phyloP scores from a whole-genome alignment of 2,329 filamentous ascomycete genomes.

The Pezicula carpinea region DNA sequence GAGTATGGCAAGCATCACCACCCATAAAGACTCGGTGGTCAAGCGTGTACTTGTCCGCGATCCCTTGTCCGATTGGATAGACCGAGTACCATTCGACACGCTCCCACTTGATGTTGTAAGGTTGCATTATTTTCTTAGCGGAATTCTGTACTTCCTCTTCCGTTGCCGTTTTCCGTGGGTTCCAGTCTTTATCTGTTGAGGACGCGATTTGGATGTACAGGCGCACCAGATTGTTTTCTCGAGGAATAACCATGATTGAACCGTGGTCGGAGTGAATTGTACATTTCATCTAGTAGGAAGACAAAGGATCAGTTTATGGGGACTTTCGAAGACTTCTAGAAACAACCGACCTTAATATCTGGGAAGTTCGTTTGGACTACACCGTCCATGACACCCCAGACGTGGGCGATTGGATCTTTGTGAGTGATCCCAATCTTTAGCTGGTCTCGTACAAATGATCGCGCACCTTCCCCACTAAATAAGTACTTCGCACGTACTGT shows the following conservation, averaged over 20 bases:
- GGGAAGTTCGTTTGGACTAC: conserved; percentile 71
- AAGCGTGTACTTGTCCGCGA: conserved; percentile 62
- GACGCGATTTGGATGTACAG: conserved; percentile 66
- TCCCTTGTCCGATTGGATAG: conserved; percentile 72
- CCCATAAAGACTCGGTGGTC: conserved; percentile 69
- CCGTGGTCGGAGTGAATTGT: conserved; percentile 71
- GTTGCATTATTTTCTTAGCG: conserved; percentile 60
- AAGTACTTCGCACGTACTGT: conserved; percentile 65
- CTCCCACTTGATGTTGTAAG: conserved; percentile 65
- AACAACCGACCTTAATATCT: conserved; percentile 66
- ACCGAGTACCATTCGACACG: conserved; percentile 70
- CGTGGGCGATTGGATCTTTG: conserved; percentile 64
- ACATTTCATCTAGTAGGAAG: conserved; percentile 55
- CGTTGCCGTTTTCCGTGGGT: conserved; percentile 58
- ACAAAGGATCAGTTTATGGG: conserved; percentile 3
- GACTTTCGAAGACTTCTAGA: conserved; percentile 46
- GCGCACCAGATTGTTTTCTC: conserved; percentile 64
- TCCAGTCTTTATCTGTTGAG: conserved; percentile 56
- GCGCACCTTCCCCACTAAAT: conserved; percentile 67
- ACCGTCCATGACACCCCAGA: conserved; percentile 75
- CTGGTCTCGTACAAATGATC: conserved; percentile 59
- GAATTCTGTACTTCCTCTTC: conserved; percentile 59
- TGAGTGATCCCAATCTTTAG: conserved; percentile 67
- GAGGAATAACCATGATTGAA: conserved; percentile 76
- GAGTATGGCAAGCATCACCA: conserved; percentile 76